Base-by-base conservation (phyloP, 1,284 basidiomycete genomes). In the Ustilago esculenta region DNA sequence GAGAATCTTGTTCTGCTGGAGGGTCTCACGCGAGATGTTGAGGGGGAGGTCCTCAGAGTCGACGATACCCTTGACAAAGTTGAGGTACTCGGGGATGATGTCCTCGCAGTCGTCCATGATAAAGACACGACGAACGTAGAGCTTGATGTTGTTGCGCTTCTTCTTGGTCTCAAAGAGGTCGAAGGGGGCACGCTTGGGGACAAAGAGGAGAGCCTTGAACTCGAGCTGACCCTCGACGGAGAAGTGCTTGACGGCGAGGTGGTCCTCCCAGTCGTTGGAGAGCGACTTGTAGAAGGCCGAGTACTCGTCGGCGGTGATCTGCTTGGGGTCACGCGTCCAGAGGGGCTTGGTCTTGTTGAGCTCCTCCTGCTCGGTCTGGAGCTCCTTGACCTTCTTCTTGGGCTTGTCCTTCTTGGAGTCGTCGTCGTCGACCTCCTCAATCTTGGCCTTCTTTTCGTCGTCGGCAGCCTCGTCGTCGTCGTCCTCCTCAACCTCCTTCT, bases 141-240 rank as follows among this genome's bases (percentile, higher is more conserved):
- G 93, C 87, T 98, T 98, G 88, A 99, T 98, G 91, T 98, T 98
- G 89, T 98, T 98, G 82, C 95, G 92, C 90, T 98, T 98, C 92
- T 98, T 98, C 91, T 99, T 98, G 76, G 91, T 92, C 87, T 98
- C 96, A 85, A 99, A 99, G 84, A 98, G 90, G 83, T 99, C 96
- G 84, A 98, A 98, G 54, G 95, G 53, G 36, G 42, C 65, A 40
- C 94, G 91, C 86, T 97, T 98, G 78, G 95, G 95, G 66, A 81
- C 39, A 43, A 76, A 99, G 80, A 98, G 90, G 83, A 99, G 94
- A 29, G 95, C 94, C 89, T 98, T 98, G 89, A 99, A 98, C 85
- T 81, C 96, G 80, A 99, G 93, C 84, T 99, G 95, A 87, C 96
- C 96, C 84, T 99, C 95, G 46, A 98, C 95, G 53, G 94, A 97